phyloP scores from a whole-genome alignment of 179 eudicot genomes.

The Actinidia polygama region DNA sequence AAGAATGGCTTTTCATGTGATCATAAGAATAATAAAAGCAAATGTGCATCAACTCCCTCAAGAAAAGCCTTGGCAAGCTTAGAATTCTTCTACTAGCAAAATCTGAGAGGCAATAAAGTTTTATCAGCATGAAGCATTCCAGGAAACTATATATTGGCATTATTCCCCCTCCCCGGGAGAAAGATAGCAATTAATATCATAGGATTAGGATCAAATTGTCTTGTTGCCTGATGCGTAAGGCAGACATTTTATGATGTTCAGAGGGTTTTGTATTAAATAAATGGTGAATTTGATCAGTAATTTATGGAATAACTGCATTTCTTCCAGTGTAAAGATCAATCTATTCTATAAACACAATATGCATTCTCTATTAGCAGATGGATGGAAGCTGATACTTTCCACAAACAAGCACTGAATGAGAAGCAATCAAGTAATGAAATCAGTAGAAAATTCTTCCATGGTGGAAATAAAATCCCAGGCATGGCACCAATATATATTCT shows the following conservation, averaged over 20 bases:
- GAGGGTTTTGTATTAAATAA: neutral
- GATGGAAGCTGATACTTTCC: neutral
- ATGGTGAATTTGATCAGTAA: neutral
- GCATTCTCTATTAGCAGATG: conserved; percentile 10
- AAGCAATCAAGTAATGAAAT: neutral
- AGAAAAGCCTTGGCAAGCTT: neutral
- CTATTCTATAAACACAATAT: neutral
- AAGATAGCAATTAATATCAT: too few relatives aligned
- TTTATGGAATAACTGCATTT: neutral
- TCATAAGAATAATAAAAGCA: neutral
- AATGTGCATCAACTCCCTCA: neutral
- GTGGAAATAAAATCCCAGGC: neutral
- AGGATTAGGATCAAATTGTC: neutral
- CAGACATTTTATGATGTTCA: neutral
- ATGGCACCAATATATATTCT: neutral
- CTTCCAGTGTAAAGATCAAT: neutral
- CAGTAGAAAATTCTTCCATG: neutral
- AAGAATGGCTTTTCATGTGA: neutral
- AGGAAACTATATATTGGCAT: neutral
- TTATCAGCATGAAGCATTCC: neutral
- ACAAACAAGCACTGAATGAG: neutral
- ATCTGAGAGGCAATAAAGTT: neutral
- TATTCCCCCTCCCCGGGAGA: too few relatives aligned
- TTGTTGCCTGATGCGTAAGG: neutral
- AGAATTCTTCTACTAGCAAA: neutral